Evolutionary conservation across 139 green algal genomes (phyloP).

Genomic region (Tetradesmus obliquus): DNA sequence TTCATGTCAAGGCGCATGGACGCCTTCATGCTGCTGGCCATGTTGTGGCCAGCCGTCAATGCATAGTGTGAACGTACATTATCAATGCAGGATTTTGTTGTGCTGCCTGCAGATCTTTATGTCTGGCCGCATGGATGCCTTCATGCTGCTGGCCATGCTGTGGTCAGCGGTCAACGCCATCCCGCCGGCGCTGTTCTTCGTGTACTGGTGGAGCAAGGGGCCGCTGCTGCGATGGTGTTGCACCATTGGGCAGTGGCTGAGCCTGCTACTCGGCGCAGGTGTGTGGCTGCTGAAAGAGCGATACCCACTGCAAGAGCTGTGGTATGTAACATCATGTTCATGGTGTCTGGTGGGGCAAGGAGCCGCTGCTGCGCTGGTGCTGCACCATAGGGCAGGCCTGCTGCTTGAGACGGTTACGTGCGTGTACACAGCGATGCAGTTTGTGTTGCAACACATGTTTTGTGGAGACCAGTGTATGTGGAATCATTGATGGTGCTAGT

Average conservation of each 20-base stretch:
- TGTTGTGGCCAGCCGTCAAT: constrained; percentile 33
- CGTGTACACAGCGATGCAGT: too few species aligned
- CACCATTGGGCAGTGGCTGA: background rate
- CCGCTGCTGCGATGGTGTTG: background rate
- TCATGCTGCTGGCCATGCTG: constrained; percentile 36
- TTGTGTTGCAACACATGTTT: too few species aligned
- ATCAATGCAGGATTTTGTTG: background rate
- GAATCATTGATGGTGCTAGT: too few species aligned
- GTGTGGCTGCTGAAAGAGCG: background rate
- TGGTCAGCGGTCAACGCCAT: constrained; percentile 36
- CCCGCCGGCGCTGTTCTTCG: constrained; percentile 33
- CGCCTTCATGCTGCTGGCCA: constrained; percentile 3
- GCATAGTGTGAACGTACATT: too few species aligned
- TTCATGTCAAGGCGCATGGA: background rate
- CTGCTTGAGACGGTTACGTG: background rate
- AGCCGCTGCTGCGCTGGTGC: background rate
- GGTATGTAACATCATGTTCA: background rate
- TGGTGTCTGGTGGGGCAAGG: constrained; percentile 29
- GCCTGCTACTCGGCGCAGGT: constrained; percentile 1
- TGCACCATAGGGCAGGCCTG: background rate
- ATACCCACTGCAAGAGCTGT: background rate
- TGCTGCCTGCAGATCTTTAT: background rate
- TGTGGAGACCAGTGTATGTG: too few species aligned
- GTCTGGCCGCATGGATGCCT: constrained; percentile 21
- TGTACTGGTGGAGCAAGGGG: constrained; percentile 37